Evolutionary conservation across 805 yeast species (phyloP), one percentile per base, ranked within the genome.

Genomic region (Novakomyces olei): DNA sequence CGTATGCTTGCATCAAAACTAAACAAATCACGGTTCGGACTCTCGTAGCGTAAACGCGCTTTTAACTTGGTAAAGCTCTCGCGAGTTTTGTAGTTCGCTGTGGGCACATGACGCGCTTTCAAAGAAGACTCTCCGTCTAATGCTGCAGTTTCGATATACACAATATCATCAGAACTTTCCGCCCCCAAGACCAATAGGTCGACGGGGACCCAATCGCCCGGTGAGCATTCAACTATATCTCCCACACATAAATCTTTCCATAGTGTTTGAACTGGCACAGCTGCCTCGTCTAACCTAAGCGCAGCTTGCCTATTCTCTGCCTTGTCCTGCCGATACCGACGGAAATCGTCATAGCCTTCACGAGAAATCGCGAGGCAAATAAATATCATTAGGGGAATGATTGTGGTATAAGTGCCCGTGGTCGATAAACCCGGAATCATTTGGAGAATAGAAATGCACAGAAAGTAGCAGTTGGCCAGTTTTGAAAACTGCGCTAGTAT

Each of bases 371-470:
- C 79, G 18, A 88, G 77, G 5, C 79, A 60, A 55, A 88, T 78
- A 50, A 88, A 88, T 4, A 88, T 65, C 51, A 72, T 56, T 36
- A 88, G 59, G 2, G 98, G 96, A 26, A 83, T 63, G 43, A 88
- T 85, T 2, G 98, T 88, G 3, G 96, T 88, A 48, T 70, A 80
- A 8, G 81, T 75, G 37, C 96, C 98, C 0, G 98, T 88, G 4
- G 98, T 80, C 1, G 94, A 79, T 95, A 94, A 88, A 2, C 81
- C 69, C 1, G 98, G 96, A 30, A 88, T 73, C 83, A 85, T 72
- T 49, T 88, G 98, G 59, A 88, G 58, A 39, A 88, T 75, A 2
- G 96, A 83, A 12, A 88, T 88, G 2, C 71, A 61, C 65, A 88
- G 55, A 53, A 88, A 88, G 51, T 88, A 85, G 7, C 47, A 42